phyloP scores from a whole-genome alignment of 1,284 basidiomycete genomes.

The Sparassis latifolia region DNA sequence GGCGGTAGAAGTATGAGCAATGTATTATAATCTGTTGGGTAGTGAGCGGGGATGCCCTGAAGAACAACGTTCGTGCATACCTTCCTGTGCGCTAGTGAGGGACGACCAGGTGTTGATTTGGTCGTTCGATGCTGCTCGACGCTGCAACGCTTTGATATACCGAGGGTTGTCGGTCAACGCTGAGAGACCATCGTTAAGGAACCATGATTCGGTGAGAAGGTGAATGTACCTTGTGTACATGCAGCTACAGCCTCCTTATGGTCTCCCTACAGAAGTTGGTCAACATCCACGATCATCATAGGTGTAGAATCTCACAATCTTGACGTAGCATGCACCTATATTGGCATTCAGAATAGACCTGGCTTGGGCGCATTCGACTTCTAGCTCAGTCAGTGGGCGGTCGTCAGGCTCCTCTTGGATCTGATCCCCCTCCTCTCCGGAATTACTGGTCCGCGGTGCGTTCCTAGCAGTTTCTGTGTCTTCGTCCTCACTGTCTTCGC shows the following conservation, averaged over 20 bases:
- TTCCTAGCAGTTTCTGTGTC: conserved; percentile 11
- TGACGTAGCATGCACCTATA: conserved; percentile 74
- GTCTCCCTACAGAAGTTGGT: conserved; percentile 45
- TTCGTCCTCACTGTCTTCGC: conserved; percentile 23
- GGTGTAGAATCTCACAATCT: conserved; percentile 45
- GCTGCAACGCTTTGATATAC: conserved; percentile 85
- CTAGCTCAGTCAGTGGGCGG: conserved; percentile 25
- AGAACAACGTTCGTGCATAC: conserved; percentile 34
- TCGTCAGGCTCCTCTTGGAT: conserved; percentile 10
- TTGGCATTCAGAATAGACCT: conserved; percentile 73
- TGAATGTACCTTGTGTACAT: conserved; percentile 59
- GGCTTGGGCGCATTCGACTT: conserved; percentile 44
- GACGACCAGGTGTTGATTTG: conserved; percentile 77
- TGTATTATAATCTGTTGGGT: conserved; percentile 65
- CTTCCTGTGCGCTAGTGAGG: conserved; percentile 78
- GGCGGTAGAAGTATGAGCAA: conserved; percentile 60
- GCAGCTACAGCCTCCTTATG: conserved; percentile 71
- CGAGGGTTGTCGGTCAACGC: conserved; percentile 80
- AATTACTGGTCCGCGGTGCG: not conserved
- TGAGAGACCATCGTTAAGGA: conserved; percentile 23
- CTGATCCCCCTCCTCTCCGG: not conserved
- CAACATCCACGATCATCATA: not conserved
- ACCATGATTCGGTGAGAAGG: not conserved
- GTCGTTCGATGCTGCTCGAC: conserved; percentile 84
- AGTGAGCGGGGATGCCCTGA: not conserved